These are phyloP conservation scores for Neofusicoccum kwambonambiense DNA, from an alignment of 2,329 filamentous ascomycete species.

Conservation along the genomic window DNA sequence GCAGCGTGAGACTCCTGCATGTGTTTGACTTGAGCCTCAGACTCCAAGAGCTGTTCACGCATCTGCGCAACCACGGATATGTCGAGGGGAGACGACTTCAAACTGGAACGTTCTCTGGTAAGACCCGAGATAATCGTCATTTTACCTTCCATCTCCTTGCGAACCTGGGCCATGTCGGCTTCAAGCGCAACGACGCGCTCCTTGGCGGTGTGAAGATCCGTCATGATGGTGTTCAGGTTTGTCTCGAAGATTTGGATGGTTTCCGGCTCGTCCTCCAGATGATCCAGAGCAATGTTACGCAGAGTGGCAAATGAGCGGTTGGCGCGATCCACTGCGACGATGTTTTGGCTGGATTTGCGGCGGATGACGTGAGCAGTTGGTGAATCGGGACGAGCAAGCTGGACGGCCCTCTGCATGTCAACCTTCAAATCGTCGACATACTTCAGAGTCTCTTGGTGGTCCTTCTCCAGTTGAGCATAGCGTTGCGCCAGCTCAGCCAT, in stretches of 20 bases:
- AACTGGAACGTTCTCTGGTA: constrained; percentile 86
- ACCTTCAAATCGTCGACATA: constrained; percentile 89
- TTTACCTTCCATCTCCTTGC: constrained; percentile 97
- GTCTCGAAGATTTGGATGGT: constrained; percentile 89
- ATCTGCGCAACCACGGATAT: constrained; percentile 86
- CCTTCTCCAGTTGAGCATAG: constrained; percentile 78
- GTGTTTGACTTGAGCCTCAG: constrained; percentile 71
- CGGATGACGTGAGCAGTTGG: constrained; percentile 77
- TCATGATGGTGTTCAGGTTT: constrained; percentile 87
- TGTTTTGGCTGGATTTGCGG: constrained; percentile 87
- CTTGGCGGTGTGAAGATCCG: constrained; percentile 81
- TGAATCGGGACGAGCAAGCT: constrained; percentile 58
- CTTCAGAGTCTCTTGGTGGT: constrained; percentile 78
- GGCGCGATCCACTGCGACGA: constrained; percentile 83
- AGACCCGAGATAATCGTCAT: constrained; percentile 93
- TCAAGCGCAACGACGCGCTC: constrained; percentile 90
- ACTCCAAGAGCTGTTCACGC: constrained; percentile 83
- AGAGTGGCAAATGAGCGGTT: constrained; percentile 88
- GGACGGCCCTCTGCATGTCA: constrained; percentile 76
- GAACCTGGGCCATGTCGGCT: constrained; percentile 74
- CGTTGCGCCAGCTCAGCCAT: constrained; percentile 71
- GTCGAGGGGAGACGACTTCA: constrained; percentile 82
- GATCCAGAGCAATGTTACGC: constrained; percentile 81
- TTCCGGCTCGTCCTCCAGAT: constrained; percentile 79
- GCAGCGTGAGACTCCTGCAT: constrained; percentile 71